A percentile compares a stretch with the other conserved stretches of the same genome.
phyloP scores from a whole-genome alignment of 2,329 filamentous ascomycete species.

The Phaeosphaeria sp. region DNA sequence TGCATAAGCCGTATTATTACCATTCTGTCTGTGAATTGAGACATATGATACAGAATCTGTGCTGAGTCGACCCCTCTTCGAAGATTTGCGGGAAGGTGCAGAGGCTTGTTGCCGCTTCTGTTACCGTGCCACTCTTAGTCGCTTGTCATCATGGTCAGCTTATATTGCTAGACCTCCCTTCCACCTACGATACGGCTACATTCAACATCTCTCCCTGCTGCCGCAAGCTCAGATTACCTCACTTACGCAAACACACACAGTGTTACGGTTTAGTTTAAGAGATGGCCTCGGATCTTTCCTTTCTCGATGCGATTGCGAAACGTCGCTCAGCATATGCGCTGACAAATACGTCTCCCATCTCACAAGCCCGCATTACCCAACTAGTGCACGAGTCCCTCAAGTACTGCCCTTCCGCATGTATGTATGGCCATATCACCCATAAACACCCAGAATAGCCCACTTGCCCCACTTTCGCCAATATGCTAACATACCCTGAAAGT shows the following conservation, averaged over 20 bases:
- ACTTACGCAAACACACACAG: no score
- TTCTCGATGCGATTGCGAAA: slow-evolving; percentile 32
- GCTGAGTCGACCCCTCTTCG: background rate
- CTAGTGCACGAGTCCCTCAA: slow-evolving; percentile 32
- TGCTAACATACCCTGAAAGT: slow-evolving; percentile 4
- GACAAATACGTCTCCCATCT: slow-evolving; percentile 27
- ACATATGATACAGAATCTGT: no score
- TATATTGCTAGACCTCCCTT: no score
- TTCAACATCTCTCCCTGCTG: no score
- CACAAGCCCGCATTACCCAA: slow-evolving; percentile 31
- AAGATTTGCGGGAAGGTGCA: background rate
- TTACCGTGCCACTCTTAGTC: no score
- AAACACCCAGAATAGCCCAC: background rate
- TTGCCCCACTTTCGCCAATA: background rate
- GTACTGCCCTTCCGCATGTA: slow-evolving; percentile 31
- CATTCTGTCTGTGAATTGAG: no score
- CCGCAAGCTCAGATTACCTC: no score
- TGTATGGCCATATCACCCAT: background rate
- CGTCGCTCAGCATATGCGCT: slow-evolving; percentile 37
- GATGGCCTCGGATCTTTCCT: slow-evolving; percentile 30
- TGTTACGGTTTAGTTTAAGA: background rate
- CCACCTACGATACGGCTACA: no score
- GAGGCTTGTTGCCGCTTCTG: no score
- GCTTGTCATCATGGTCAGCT: no score
- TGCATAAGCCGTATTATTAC: no score